Evolutionary conservation across 192 early-diverging fungal genomes (phyloP).

Genomic region (Coemansia sp.): DNA sequence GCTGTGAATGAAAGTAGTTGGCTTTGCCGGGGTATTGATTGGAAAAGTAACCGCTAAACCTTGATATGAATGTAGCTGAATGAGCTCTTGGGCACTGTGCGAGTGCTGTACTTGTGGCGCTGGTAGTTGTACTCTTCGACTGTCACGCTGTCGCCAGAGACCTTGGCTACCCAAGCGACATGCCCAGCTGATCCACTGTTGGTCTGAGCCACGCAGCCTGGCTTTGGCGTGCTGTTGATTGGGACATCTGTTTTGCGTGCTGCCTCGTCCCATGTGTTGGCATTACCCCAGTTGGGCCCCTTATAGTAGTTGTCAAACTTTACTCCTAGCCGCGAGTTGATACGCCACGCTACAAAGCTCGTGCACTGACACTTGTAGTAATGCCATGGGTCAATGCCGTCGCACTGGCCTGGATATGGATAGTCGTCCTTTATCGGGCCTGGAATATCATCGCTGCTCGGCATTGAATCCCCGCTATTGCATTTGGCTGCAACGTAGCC

Average conservation of each 20-base stretch:
- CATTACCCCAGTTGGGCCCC: slow-evolving; percentile 43
- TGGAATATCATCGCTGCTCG: slow-evolving; percentile 15
- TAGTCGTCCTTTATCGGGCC: slow-evolving; percentile 48
- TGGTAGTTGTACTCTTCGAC: slow-evolving; percentile 44
- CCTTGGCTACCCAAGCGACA: slow-evolving; percentile 40
- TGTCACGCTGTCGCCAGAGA: slow-evolving; percentile 18
- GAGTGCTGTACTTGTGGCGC: slow-evolving; percentile 12
- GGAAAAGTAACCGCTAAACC: slow-evolving; percentile 4
- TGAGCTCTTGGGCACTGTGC: slow-evolving; percentile 28
- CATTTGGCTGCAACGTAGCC: slow-evolving; percentile 32
- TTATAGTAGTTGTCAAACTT: slow-evolving; percentile 50
- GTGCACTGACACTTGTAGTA: slow-evolving; percentile 46
- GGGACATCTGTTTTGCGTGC: slow-evolving; percentile 24
- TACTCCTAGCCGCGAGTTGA: slow-evolving; percentile 41
- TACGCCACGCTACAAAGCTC: slow-evolving; percentile 47
- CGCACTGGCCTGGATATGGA: slow-evolving; percentile 31
- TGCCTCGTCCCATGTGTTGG: slow-evolving; percentile 40
- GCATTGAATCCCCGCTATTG: slow-evolving; percentile 3
- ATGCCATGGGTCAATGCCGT: slow-evolving; percentile 38
- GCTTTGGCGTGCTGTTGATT: slow-evolving; percentile 13
- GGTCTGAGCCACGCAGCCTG: slow-evolving; percentile 33
- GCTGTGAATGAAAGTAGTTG: neutral
- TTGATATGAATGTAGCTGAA: slow-evolving; percentile 37
- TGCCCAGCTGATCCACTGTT: slow-evolving; percentile 18
- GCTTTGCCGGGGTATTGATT: no score